These are phyloP conservation scores for Selaginella tamariscina DNA, from an alignment of 75 land plant genomes.

Conservation along the genomic window DNA sequence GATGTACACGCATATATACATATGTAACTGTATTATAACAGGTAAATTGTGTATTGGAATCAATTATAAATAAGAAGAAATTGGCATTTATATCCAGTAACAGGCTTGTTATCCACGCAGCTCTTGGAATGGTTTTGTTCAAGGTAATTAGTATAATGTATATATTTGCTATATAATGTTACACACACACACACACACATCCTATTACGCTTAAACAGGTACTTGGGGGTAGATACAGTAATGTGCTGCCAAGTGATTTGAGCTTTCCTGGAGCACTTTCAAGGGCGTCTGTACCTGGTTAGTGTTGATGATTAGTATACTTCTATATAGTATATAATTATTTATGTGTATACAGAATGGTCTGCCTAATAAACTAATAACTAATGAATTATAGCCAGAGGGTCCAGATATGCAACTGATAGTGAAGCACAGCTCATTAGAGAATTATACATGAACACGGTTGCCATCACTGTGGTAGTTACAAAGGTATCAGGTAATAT, in stretches of 20 bases:
- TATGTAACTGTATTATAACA: background rate
- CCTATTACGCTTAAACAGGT: constrained; percentile 7
- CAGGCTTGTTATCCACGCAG: constrained; percentile 13
- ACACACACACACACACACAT: background rate
- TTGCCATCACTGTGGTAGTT: constrained; percentile 22
- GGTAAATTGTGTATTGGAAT: constrained; percentile 9
- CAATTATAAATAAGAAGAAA: constrained; percentile 6
- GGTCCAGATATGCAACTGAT: constrained; percentile 18
- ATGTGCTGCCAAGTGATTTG: constrained; percentile 24
- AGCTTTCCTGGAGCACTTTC: constrained; percentile 21
- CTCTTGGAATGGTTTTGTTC: constrained; percentile 19
- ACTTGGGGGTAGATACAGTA: constrained; percentile 16
- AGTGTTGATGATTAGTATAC: background rate
- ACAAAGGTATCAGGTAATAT: constrained; percentile 6
- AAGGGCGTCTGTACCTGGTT: constrained; percentile 15
- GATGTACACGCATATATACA: background rate
- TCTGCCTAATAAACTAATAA: no score
- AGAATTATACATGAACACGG: constrained; percentile 19
- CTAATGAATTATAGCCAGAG: no score
- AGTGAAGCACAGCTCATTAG: constrained; percentile 14
- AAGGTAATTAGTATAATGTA: constrained; percentile 2
- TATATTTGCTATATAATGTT: background rate
- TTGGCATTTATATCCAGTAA: constrained; percentile 8
- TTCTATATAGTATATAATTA: no score
- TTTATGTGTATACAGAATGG: no score